A percentile compares a stretch with the other conserved stretches of the same genome.
Evolutionary conservation across 495 filamentous ascomycete species (phyloP).

Genomic region (Beverwykella pulmonaria): DNA sequence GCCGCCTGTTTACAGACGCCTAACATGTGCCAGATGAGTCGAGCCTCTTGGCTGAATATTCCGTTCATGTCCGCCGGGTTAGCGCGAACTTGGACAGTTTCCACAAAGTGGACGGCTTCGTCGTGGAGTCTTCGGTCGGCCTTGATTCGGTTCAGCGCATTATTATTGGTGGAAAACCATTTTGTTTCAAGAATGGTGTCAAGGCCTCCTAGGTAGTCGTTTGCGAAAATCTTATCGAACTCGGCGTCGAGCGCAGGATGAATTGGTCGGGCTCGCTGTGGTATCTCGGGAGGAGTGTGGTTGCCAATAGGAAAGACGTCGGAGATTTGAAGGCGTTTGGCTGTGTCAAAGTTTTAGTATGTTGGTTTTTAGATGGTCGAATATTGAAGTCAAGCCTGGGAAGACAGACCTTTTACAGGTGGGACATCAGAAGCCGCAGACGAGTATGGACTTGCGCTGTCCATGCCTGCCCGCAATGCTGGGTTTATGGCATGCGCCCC

Average conservation of each 20-base stretch:
- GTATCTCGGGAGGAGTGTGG: constrained; percentile 57
- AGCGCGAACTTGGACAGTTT: constrained; percentile 61
- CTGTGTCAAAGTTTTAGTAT: constrained; percentile 50
- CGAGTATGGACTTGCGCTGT: constrained; percentile 50
- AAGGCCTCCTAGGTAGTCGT: constrained; percentile 75
- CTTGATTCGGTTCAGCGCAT: constrained; percentile 63
- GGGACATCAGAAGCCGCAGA: constrained; percentile 45
- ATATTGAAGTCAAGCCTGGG: neutral
- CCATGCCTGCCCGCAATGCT: constrained; percentile 41
- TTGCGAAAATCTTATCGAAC: constrained; percentile 71
- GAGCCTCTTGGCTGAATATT: constrained; percentile 42
- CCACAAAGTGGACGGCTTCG: constrained; percentile 50
- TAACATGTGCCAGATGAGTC: constrained; percentile 46
- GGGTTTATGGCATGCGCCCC: constrained; percentile 44
- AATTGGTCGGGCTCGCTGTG: constrained; percentile 53
- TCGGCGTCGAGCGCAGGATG: constrained; percentile 62
- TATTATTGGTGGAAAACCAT: constrained; percentile 71
- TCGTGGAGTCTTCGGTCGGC: constrained; percentile 45
- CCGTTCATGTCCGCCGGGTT: constrained; percentile 37
- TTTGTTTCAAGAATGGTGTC: constrained; percentile 80
- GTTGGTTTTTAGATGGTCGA: constrained; percentile 49
- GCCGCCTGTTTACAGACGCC: constrained; percentile 37
- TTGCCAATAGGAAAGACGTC: constrained; percentile 71
- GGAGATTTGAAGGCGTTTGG: constrained; percentile 71
- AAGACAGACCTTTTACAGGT: constrained; percentile 50